These are phyloP conservation scores for Saturnispora sanitii DNA, from an alignment of 805 yeast species.

Conservation along the genomic window DNA sequence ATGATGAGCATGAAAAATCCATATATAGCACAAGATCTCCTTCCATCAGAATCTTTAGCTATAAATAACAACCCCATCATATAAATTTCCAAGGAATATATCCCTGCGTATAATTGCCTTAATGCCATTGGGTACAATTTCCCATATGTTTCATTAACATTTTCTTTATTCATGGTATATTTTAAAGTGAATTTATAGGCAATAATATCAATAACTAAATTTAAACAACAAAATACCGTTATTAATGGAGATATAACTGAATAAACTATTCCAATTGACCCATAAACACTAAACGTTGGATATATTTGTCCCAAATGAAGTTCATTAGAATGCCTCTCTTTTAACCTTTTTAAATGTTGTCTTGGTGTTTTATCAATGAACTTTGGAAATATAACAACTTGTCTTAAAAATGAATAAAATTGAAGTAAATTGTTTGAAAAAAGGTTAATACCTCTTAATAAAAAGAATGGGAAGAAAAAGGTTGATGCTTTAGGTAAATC, in stretches of 20 bases:
- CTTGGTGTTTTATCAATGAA: conserved; percentile 26
- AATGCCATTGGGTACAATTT: conserved; percentile 64
- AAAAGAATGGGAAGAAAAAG: conserved; percentile 70
- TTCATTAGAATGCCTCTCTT: conserved; percentile 29
- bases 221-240: conserved; percentile 45
- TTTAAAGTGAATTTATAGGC: conserved; percentile 65
- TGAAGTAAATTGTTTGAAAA: conserved; percentile 66
- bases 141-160: conserved; percentile 59
- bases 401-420: conserved; percentile 39
- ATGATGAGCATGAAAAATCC: conserved; percentile 39
- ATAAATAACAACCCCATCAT: conserved; percentile 67
- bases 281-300: conserved; percentile 68
- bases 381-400: conserved; percentile 26
- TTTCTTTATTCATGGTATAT: conserved; percentile 42
- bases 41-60: conserved; percentile 40
- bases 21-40: conserved; percentile 38
- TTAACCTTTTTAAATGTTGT: conserved; percentile 28
- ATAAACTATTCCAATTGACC: conserved; percentile 69
- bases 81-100: conserved; percentile 73
- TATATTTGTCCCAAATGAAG: conserved; percentile 73
- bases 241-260: conserved; percentile 74
- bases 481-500: conserved; percentile 81
- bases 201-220: conserved; percentile 46
- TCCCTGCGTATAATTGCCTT: conserved; percentile 67
- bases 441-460: conserved; percentile 66